A percentile compares a stretch with the other conserved stretches of the same genome.
phyloP scores from a whole-genome alignment of 2,329 filamentous ascomycete genomes.

The Microsporum ferrugineum region DNA sequence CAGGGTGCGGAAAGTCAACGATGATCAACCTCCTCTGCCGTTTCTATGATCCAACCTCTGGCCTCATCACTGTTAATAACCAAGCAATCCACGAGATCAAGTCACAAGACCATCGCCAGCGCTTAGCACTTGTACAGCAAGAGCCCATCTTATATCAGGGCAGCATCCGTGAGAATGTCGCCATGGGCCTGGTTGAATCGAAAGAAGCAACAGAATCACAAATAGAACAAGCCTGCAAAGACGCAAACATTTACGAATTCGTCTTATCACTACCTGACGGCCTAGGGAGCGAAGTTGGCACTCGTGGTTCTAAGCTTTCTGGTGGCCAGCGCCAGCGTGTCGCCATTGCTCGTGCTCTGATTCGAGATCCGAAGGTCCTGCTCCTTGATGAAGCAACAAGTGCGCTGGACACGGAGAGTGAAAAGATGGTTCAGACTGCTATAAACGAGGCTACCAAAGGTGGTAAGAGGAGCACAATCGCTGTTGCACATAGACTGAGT shows the following conservation, averaged over 20 bases:
- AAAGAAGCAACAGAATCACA: slow-evolving; percentile 53
- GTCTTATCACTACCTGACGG: slow-evolving; percentile 39
- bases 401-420: slow-evolving; percentile 50
- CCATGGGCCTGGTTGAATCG: slow-evolving; percentile 47
- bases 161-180: slow-evolving; percentile 60
- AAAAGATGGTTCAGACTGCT: slow-evolving; percentile 53
- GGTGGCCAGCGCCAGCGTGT: slow-evolving; percentile 45
- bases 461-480: slow-evolving; percentile 46
- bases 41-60: slow-evolving; percentile 57
- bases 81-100: slow-evolving; percentile 59
- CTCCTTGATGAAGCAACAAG: slow-evolving; percentile 47
- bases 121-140: slow-evolving; percentile 64
- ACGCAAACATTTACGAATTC: slow-evolving; percentile 54
- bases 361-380: slow-evolving; percentile 39
- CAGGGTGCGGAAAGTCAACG: slow-evolving; percentile 63
- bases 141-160: slow-evolving; percentile 71
- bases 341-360: slow-evolving; percentile 41
- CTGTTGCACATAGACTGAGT: slow-evolving; percentile 63
- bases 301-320: slow-evolving; percentile 48
- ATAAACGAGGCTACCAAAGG: slow-evolving; percentile 48
- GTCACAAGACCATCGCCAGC: slow-evolving; percentile 54
- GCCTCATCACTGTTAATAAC: slow-evolving; percentile 57
- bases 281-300: slow-evolving; percentile 35
- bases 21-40: slow-evolving; percentile 63
- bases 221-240: slow-evolving; percentile 50